Percentiles rank a stretch among this genome's conserved stretches.
These are phyloP conservation scores for Flammula alnicola DNA, from an alignment of 1,284 basidiomycete genomes.

Conservation along the genomic window DNA sequence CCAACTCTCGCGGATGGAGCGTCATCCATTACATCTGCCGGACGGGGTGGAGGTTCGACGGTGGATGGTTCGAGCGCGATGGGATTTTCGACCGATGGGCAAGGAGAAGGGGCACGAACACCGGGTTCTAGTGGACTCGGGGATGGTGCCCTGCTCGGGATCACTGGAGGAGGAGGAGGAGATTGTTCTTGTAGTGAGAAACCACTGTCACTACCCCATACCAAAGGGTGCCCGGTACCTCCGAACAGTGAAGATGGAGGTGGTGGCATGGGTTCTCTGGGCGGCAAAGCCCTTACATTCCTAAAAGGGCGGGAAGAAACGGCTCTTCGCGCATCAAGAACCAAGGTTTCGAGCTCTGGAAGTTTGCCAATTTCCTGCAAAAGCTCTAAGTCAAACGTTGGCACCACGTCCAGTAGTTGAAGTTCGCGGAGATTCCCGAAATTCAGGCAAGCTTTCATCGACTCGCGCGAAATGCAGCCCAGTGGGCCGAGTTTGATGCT, in stretches of 20 bases:
- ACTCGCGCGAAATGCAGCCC: not conserved
- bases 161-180: no score
- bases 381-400: not conserved
- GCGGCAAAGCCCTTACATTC: no score
- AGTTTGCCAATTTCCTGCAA: slow-evolving; percentile 8
- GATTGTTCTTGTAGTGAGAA: no score
- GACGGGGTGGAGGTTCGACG: not conserved
- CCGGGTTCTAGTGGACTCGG: no score
- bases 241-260: no score
- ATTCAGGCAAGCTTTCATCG: not conserved
- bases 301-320: not conserved
- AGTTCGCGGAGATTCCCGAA: slow-evolving; percentile 7
- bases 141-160: no score
- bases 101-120: no score
- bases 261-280: no score
- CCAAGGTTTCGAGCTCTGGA: slow-evolving; percentile 3
- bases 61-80: no score
- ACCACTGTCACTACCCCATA: no score
- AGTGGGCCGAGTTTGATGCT: slow-evolving; percentile 7
- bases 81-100: not conserved
- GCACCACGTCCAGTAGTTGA: not conserved
- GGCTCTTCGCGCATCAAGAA: slow-evolving; percentile 5
- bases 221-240: no score
- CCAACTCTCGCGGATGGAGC: not conserved
- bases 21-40: no score